Percentiles rank a stretch among this genome's conserved stretches.
Conservation (phyloP, 2,329 filamentous ascomycete genomes). For the Pseudocercospora fuligena region DNA sequence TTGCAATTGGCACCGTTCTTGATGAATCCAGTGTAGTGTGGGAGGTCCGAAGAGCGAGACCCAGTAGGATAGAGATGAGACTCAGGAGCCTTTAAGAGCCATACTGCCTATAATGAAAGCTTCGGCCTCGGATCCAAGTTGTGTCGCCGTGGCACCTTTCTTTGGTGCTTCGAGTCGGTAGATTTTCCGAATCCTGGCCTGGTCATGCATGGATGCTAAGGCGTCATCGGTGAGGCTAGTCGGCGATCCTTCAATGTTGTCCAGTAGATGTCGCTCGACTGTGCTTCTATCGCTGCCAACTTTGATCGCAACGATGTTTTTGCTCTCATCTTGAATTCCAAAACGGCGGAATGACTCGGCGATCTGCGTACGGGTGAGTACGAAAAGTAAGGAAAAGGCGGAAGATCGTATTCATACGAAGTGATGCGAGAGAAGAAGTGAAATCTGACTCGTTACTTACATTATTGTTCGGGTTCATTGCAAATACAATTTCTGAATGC, state of each 20-base stretch:
- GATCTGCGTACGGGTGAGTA: constrained; percentile 63
- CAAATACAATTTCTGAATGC: constrained; percentile 85
- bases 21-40: background rate
- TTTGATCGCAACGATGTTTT: constrained; percentile 79
- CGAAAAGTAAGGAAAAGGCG: constrained; percentile 1
- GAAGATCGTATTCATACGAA: constrained; percentile 13
- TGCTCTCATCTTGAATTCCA: constrained; percentile 74
- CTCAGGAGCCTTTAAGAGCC: constrained; percentile 69
- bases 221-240: constrained; percentile 66
- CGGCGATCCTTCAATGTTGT: constrained; percentile 65
- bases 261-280: constrained; percentile 64
- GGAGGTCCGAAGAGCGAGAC: background rate
- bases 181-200: constrained; percentile 75
- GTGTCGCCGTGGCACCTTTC: constrained; percentile 37
- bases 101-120: constrained; percentile 75
- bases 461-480: constrained; percentile 81
- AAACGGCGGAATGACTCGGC: constrained; percentile 88
- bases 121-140: constrained; percentile 61
- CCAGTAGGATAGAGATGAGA: background rate
- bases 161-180: constrained; percentile 74
- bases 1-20: constrained; percentile 6
- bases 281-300: constrained; percentile 56
- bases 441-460: constrained; percentile 50
- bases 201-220: constrained; percentile 65
- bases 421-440: background rate